These are phyloP conservation scores for Aspergillus sp. DNA, from an alignment of 2,329 filamentous ascomycete genomes.

Conservation along the genomic window DNA sequence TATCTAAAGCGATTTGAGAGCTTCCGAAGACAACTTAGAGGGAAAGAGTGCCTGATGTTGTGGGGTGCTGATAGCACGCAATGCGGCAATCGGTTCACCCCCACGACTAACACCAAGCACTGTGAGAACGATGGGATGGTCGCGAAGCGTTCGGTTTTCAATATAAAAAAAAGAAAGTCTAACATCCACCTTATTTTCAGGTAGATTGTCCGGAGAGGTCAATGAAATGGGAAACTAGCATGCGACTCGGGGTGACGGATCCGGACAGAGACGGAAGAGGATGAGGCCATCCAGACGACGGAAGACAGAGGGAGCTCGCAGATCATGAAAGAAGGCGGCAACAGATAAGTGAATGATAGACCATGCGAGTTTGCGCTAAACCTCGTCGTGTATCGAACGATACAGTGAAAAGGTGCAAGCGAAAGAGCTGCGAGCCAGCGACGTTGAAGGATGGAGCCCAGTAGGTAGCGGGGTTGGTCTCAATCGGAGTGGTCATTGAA, in stretches of 20 bases:
- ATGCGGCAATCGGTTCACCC: background rate
- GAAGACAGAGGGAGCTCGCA: background rate
- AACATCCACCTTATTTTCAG: background rate
- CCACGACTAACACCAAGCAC: background rate
- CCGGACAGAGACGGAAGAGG: background rate
- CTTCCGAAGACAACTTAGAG: background rate
- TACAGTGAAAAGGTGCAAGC: background rate
- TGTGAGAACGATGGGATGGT: background rate
- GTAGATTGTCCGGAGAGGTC: background rate
- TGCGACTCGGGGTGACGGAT: background rate
- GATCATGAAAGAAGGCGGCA: background rate
- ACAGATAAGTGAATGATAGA: background rate
- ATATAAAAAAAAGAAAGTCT: background rate
- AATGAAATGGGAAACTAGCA: background rate
- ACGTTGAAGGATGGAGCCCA: background rate
- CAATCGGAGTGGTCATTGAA: background rate
- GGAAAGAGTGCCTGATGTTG: background rate
- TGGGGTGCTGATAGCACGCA: slow-evolving; percentile 4
- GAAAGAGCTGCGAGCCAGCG: background rate
- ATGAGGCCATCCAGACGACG: background rate
- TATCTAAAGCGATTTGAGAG: background rate
- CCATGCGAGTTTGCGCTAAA: background rate
- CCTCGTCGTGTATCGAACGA: background rate
- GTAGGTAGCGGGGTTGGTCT: slow-evolving; percentile 1
- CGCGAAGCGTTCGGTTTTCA: background rate